Conservation (phyloP, 495 filamentous ascomycete species). For the Lentithecium fluviatile region DNA sequence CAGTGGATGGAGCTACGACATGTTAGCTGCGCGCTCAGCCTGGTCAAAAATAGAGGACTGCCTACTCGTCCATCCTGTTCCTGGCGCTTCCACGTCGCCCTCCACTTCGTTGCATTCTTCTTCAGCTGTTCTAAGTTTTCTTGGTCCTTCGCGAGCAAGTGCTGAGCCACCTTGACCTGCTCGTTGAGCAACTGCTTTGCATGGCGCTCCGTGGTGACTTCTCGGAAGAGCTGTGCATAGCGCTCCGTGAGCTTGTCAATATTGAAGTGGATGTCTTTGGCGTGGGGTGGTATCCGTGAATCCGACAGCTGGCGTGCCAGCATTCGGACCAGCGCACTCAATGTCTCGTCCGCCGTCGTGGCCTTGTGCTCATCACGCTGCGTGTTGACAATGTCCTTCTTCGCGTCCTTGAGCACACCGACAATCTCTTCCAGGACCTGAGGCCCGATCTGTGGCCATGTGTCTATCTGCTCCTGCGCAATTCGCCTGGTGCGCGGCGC, state of each 20-base stretch:
- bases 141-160: constrained; percentile 52
- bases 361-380: constrained; percentile 56
- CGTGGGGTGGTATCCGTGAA: constrained; percentile 60
- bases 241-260: constrained; percentile 59
- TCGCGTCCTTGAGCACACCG: constrained; percentile 15
- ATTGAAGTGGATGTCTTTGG: constrained; percentile 59
- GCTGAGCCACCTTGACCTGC: constrained; percentile 56
- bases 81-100: constrained; percentile 48
- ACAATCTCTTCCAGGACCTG: constrained; percentile 11
- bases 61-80: constrained; percentile 47
- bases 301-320: constrained; percentile 53
- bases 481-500: constrained; percentile 54
- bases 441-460: constrained; percentile 12
- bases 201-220: constrained; percentile 55
- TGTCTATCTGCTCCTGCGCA: constrained; percentile 46
- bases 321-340: constrained; percentile 51
- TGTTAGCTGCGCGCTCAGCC: constrained; percentile 12
- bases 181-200: constrained; percentile 54
- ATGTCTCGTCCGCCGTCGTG: constrained; percentile 55
- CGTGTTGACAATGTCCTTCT: constrained; percentile 46
- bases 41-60: not conserved
- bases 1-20: constrained; percentile 34
- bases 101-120: constrained; percentile 53
- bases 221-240: constrained; percentile 46
- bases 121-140: constrained; percentile 54